Evolutionary conservation across 2,329 filamentous ascomycete species (phyloP).

Genomic region (Albophoma yamanashiensis): DNA sequence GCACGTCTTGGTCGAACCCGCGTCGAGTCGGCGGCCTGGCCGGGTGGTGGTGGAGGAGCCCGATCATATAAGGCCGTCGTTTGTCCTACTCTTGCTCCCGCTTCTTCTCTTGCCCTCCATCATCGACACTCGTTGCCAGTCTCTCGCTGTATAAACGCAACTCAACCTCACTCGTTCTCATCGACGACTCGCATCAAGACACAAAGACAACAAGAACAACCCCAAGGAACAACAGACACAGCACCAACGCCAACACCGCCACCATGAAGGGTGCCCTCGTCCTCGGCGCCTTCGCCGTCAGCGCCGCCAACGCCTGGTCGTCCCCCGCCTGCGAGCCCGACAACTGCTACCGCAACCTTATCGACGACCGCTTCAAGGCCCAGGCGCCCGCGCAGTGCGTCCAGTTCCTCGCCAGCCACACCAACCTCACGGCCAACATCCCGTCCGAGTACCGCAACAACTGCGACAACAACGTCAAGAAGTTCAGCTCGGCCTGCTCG

Average conservation of each 20-base stretch:
- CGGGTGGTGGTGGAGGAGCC: too few relatives aligned
- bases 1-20: not conserved
- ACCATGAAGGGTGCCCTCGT: conserved; percentile 23
- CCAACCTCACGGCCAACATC: conserved; percentile 14
- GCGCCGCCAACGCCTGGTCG: conserved; percentile 13
- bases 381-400: too few relatives aligned
- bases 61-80: not conserved
- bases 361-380: conserved; percentile 20
- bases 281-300: conserved; percentile 20
- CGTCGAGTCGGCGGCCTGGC: not conserved
- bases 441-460: conserved; percentile 19
- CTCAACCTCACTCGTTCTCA: not conserved
- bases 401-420: conserved; percentile 17
- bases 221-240: not conserved
- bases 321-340: conserved; percentile 16
- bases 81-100: not conserved
- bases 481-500: conserved; percentile 23
- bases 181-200: not conserved
- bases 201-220: too few relatives aligned
- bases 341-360: not conserved
- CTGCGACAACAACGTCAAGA: conserved; percentile 1
- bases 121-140: not conserved
- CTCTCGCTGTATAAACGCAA: not conserved
- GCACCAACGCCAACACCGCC: too few relatives aligned
- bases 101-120: not conserved